phyloP scores from a whole-genome alignment of 1,284 basidiomycete species.

The Malassezia globosa region DNA sequence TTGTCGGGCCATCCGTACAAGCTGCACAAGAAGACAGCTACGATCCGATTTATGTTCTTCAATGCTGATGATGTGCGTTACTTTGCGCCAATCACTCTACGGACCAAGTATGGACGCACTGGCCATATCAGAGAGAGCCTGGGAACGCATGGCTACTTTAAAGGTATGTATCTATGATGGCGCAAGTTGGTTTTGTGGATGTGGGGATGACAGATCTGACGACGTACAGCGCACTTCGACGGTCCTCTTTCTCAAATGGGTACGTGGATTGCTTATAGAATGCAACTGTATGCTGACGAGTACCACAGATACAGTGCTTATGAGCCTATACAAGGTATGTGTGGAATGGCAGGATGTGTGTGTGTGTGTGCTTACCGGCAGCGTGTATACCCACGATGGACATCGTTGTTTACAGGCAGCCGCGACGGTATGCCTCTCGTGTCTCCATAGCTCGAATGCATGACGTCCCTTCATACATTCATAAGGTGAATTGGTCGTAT shows the following conservation, averaged over 20 bases:
- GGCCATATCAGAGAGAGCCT: slow-evolving; percentile 81
- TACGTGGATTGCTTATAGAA: slow-evolving; percentile 49
- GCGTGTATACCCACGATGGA: slow-evolving; percentile 18
- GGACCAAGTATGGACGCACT: slow-evolving; percentile 82
- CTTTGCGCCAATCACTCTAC: slow-evolving; percentile 81
- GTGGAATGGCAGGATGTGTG: no score
- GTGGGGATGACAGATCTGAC: no score
- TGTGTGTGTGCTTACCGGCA: background rate
- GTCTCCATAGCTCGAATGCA: background rate
- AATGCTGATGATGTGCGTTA: slow-evolving; percentile 84
- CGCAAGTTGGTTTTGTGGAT: no score
- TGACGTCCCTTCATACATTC: no score
- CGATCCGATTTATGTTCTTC: slow-evolving; percentile 98
- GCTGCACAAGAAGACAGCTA: slow-evolving; percentile 93
- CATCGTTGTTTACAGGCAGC: slow-evolving; percentile 1
- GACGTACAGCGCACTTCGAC: slow-evolving; percentile 67
- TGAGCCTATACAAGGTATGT: slow-evolving; percentile 30
- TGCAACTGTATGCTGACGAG: background rate
- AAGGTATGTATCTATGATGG: slow-evolving; percentile 45
- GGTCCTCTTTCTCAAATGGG: slow-evolving; percentile 93
- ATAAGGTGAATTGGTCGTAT: no score
- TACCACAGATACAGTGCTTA: slow-evolving; percentile 26
- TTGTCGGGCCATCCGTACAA: slow-evolving; percentile 94
- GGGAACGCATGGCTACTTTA: slow-evolving; percentile 97
- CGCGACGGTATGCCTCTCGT: slow-evolving; percentile 8